Evolutionary conservation across 371 early-diverging fungal genomes (phyloP).

Genomic region (Mucor piriformis): DNA sequence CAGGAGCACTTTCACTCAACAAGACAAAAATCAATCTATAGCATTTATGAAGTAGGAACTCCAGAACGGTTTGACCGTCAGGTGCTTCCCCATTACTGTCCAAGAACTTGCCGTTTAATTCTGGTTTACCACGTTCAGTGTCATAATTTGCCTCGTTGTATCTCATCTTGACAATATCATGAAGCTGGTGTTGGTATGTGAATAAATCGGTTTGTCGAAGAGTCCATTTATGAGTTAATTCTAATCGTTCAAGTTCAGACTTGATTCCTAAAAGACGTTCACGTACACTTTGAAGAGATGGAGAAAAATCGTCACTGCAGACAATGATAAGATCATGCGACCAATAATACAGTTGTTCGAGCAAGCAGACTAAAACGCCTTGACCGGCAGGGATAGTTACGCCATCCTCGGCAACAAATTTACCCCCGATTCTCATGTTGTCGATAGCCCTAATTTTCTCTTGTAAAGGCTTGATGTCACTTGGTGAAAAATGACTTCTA

Average conservation of each 20-base stretch:
- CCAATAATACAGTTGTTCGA: constrained; percentile 78
- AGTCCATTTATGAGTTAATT: constrained; percentile 82
- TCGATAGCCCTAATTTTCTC: constrained; percentile 73
- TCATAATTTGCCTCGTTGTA: constrained; percentile 37
- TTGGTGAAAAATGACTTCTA: constrained; percentile 33
- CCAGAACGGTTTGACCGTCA: constrained; percentile 70
- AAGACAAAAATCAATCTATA: constrained; percentile 83
- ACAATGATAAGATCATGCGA: constrained; percentile 76
- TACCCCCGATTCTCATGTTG: constrained; percentile 67
- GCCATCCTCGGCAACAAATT: constrained; percentile 66
- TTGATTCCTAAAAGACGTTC: constrained; percentile 77
- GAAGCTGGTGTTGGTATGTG: constrained; percentile 79
- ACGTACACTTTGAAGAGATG: constrained; percentile 66
- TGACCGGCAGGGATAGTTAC: constrained; percentile 72
- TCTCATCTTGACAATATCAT: constrained; percentile 69
- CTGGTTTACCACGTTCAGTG: constrained; percentile 1
- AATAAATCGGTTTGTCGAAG: constrained; percentile 83
- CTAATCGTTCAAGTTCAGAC: constrained; percentile 68
- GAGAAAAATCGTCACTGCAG: constrained; percentile 58
- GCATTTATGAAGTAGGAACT: constrained; percentile 87
- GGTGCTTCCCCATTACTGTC: constrained; percentile 66
- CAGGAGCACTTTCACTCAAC: constrained; percentile 76
- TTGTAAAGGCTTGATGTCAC: constrained; percentile 60
- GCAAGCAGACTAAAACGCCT: constrained; percentile 73
- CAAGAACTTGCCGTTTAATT: constrained; percentile 56